Evolutionary conservation across 495 filamentous ascomycete genomes (phyloP), one percentile per base, ranked within the genome.

Genomic region (Penicillium dipodomyicola): DNA sequence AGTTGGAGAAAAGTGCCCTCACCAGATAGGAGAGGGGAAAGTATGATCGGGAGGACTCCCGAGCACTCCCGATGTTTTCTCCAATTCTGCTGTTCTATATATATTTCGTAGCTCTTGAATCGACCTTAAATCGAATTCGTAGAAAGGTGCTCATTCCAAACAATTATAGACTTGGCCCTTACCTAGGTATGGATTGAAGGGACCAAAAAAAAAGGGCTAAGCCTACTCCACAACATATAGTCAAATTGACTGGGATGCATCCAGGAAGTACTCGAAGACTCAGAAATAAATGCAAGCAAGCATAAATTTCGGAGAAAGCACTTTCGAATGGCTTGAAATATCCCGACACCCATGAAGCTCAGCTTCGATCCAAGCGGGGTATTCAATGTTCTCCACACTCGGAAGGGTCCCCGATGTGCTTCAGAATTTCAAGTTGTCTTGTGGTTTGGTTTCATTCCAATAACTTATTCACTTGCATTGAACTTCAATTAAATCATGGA

Each of bases 371-470:
- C 2, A 3, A 29, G 42, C 52, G 52, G 52, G 42, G 52, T 35
- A 37, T 19, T 23, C 12, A 47, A 29, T 29, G 10, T 37, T 56
- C 57, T 57, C 52, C 44, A 56, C 53, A 35, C 42, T 53, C 61
- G 61, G 61, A 41, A 43, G 49, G 22, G 8, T 45, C 53, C 30
- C 65, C 65, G 64, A 59, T 44, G 35, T 33, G 17, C 27, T 29
- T 9, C 46, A 56, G 23, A 49, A 42, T 22, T 44, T 37, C 29
- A 25, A 35, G 8, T 6, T 27, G 7, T 17, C n/a, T 19, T 43
- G 43, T 11, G 14, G 17, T 32, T 30, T 27, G 1, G 19, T 14
- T 41, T 10, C 42, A 25, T 37, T 15, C 17, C 9, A 29, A n/a
- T 41, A 17, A 20, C 12, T 43, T 27, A 15, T 32, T 20, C 4